Conservation (phyloP, 495 filamentous ascomycete genomes). For the Clohesyomyces aquaticus region DNA sequence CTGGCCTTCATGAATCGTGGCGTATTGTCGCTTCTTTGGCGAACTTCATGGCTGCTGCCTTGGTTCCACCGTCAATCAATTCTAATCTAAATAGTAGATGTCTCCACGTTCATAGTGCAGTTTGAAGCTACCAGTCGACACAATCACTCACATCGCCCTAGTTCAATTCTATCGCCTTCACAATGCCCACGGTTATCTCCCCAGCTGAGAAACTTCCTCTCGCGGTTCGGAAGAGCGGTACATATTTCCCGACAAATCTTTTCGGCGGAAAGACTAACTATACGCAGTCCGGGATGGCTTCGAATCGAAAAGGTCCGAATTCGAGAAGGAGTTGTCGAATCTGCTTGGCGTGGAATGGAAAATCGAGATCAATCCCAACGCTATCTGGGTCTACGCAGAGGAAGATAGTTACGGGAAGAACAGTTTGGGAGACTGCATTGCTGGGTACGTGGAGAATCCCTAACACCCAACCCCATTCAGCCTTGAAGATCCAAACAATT, state of each 20-base stretch:
- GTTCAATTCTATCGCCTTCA: no score
- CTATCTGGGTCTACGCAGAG: constrained; percentile 55
- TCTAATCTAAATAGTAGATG: no score
- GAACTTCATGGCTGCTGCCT: no score
- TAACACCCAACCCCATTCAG: no score
- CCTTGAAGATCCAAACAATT: no score
- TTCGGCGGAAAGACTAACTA: background rate
- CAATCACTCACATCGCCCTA: no score
- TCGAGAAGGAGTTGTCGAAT: constrained; percentile 51
- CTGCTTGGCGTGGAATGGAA: constrained; percentile 54
- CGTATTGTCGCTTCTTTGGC: no score
- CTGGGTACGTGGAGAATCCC: constrained; percentile 52
- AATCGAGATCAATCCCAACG: constrained; percentile 53
- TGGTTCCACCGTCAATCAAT: no score
- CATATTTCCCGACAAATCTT: constrained; percentile 19
- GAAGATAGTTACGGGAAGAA: constrained; percentile 53
- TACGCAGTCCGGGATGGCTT: constrained; percentile 56
- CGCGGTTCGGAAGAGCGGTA: constrained; percentile 57
- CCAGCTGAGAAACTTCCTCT: constrained; percentile 55
- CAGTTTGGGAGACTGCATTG: constrained; percentile 52
- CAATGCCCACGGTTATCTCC: constrained; percentile 24
- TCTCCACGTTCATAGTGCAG: no score
- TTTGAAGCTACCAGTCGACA: no score
- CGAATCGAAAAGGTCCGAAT: constrained; percentile 53
- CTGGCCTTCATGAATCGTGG: no score